A percentile compares a stretch with the other conserved stretches of the same genome.
phyloP scores from a whole-genome alignment of 2,329 filamentous ascomycete species.

The Aschersonia sp. region DNA sequence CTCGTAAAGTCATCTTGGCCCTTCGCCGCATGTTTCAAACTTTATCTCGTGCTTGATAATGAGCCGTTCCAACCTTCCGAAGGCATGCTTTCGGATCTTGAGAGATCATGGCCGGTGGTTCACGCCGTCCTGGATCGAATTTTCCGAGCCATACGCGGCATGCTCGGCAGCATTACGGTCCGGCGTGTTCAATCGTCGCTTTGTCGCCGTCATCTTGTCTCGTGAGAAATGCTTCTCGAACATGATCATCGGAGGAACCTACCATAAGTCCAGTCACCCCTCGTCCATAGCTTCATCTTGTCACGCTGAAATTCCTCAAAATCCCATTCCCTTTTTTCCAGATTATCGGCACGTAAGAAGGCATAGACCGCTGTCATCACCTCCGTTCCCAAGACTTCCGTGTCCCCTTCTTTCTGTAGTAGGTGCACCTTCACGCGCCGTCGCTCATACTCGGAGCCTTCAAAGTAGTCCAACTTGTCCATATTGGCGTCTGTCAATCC shows the following conservation, averaged over 20 bases:
- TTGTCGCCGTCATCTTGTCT: conserved; percentile 10
- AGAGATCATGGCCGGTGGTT: no score
- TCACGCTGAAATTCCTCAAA: conserved; percentile 69
- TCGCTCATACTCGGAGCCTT: conserved; percentile 60
- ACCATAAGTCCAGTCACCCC: conserved; percentile 32
- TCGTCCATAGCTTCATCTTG: conserved; percentile 45
- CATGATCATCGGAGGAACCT: conserved; percentile 11
- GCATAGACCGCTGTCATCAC: conserved; percentile 50
- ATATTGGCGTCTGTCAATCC: conserved; percentile 70
- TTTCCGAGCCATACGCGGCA: no score
- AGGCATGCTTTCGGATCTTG: no score
- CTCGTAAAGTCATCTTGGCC: no score
- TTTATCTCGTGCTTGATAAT: no score
- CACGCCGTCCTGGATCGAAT: no score
- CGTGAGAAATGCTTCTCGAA: not conserved
- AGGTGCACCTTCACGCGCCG: conserved; percentile 38
- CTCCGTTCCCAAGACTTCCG: conserved; percentile 25
- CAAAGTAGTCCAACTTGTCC: conserved; percentile 63
- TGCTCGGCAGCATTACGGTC: not conserved
- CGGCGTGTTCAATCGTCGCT: conserved; percentile 2
- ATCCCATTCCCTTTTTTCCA: conserved; percentile 76
- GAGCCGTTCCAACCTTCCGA: no score
- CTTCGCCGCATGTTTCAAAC: no score
- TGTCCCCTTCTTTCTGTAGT: conserved; percentile 23
- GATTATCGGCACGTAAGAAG: conserved; percentile 29